phyloP scores from a whole-genome alignment of 768 basidiomycete genomes.

The Kwoniella pini region DNA sequence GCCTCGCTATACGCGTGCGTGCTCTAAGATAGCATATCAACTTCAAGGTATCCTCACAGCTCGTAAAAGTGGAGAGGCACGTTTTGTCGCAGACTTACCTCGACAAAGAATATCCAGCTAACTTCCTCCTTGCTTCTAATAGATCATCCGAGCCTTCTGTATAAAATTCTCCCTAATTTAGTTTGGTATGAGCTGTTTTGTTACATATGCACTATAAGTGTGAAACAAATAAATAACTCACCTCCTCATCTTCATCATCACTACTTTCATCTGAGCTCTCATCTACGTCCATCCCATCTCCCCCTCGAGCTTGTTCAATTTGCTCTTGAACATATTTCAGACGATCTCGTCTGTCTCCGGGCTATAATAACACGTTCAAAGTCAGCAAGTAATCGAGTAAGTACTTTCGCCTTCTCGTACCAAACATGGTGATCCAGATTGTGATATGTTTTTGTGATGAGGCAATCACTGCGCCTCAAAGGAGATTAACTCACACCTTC shows the following conservation, averaged over 20 bases:
- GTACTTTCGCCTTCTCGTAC: no score
- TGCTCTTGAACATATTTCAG: slow-evolving; percentile 91
- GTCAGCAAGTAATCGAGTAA: not conserved
- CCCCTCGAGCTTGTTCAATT: slow-evolving; percentile 84
- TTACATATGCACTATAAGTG: no score
- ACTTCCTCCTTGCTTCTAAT: slow-evolving; percentile 74
- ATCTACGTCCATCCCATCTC: slow-evolving; percentile 66
- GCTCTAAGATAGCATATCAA: slow-evolving; percentile 82
- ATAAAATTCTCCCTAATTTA: slow-evolving; percentile 95
- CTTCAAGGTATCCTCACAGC: slow-evolving; percentile 53
- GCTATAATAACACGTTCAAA: slow-evolving; percentile 58
- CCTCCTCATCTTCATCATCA: slow-evolving; percentile 49
- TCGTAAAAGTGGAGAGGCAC: not conserved
- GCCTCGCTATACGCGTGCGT: slow-evolving; percentile 88
- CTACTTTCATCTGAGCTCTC: slow-evolving; percentile 59
- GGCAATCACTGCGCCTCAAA: no score
- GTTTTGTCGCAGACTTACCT: slow-evolving; percentile 64
- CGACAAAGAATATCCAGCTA: slow-evolving; percentile 92
- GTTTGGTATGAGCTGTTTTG: no score
- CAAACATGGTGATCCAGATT: no score
- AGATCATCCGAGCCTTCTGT: slow-evolving; percentile 85
- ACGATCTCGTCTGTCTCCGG: slow-evolving; percentile 93
- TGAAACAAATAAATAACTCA: slow-evolving; percentile 24
- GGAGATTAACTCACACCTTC: slow-evolving; percentile 72
- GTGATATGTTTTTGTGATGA: no score